A percentile compares a stretch with the other conserved stretches of the same genome.
These are phyloP conservation scores for Erodium moschatum DNA, from an alignment of 441 rosid genomes.

Conservation along the genomic window DNA sequence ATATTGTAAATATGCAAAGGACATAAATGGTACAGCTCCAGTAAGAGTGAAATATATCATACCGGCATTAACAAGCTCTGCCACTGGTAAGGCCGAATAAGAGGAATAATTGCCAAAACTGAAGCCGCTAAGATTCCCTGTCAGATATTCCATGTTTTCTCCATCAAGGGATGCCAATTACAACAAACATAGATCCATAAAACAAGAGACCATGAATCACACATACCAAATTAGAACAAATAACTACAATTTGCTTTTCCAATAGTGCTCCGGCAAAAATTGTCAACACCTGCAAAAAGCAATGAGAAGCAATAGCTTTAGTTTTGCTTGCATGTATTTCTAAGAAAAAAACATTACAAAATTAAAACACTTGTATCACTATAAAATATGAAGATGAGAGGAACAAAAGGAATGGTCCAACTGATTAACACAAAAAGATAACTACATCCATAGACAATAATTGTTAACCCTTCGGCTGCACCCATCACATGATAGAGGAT, in stretches of 20 bases:
- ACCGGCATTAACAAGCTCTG: conserved; percentile 98
- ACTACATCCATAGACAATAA: neutral
- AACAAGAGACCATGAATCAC: neutral
- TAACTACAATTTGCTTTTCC: conserved; percentile 81
- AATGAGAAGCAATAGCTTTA: conserved; percentile 2
- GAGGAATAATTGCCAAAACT: conserved; percentile 67
- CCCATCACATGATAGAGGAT: neutral
- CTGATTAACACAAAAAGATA: neutral
- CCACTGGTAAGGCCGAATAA: conserved; percentile 91
- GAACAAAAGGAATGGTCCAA: neutral
- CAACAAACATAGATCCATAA: neutral
- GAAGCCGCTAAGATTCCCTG: conserved; percentile 87
- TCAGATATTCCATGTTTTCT: conserved; percentile 4
- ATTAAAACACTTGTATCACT: neutral
- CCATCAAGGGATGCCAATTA: neutral
- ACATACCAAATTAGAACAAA: conserved; percentile 86
- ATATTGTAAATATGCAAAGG: conserved; percentile 20
- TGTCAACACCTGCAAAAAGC: conserved; percentile 52
- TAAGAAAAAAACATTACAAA: neutral
- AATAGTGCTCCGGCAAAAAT: conserved; percentile 80
- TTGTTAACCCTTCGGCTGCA: neutral
- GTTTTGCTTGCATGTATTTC: neutral
- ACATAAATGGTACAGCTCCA: neutral
- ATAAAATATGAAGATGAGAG: neutral
- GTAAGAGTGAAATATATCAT: conserved; percentile 9